Evolutionary conservation across 2,329 filamentous ascomycete genomes (phyloP).

Genomic region (Escovopsis weberi): DNA sequence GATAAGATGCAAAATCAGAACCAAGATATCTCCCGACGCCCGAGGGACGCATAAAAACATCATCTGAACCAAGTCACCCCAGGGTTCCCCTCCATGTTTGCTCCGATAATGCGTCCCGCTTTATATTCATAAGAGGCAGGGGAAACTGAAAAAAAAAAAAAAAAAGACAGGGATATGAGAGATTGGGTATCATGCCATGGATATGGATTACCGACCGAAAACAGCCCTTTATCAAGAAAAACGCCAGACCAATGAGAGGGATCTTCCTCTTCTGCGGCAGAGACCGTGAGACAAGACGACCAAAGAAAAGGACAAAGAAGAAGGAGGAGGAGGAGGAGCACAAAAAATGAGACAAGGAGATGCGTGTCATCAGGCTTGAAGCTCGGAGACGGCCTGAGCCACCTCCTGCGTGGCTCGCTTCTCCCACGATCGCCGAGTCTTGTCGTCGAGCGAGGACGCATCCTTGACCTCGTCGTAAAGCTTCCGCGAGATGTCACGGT

Average conservation of each 20-base stretch:
- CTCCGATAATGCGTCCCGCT: too few relatives aligned
- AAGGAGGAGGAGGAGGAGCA: too few relatives aligned
- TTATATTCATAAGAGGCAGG: neutral
- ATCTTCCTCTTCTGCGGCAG: neutral
- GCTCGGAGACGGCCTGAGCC: conserved; percentile 50
- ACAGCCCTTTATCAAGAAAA: neutral
- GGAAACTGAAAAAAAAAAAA: neutral
- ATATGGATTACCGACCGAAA: conserved; percentile 6
- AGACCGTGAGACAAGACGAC: too few relatives aligned
- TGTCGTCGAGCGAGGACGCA: conserved; percentile 45
- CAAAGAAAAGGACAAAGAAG: too few relatives aligned
- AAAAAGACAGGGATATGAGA: neutral
- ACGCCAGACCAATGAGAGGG: neutral
- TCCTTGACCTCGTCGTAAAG: conserved; percentile 59
- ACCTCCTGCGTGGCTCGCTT: conserved; percentile 67
- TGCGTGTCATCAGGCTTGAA: conserved; percentile 28
- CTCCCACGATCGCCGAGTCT: conserved; percentile 57
- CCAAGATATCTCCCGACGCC: too few relatives aligned
- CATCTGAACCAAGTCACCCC: too few relatives aligned
- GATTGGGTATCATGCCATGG: conserved; percentile 7
- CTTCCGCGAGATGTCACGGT: conserved; percentile 74
- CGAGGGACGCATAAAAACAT: too few relatives aligned
- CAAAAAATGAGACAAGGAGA: too few relatives aligned
- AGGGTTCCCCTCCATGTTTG: too few relatives aligned
- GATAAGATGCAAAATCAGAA: too few relatives aligned